A percentile compares a stretch with the other conserved stretches of the same genome.
These are phyloP conservation scores for Pelargonium fulgidum DNA, from an alignment of 441 rosid species.

Conservation along the genomic window DNA sequence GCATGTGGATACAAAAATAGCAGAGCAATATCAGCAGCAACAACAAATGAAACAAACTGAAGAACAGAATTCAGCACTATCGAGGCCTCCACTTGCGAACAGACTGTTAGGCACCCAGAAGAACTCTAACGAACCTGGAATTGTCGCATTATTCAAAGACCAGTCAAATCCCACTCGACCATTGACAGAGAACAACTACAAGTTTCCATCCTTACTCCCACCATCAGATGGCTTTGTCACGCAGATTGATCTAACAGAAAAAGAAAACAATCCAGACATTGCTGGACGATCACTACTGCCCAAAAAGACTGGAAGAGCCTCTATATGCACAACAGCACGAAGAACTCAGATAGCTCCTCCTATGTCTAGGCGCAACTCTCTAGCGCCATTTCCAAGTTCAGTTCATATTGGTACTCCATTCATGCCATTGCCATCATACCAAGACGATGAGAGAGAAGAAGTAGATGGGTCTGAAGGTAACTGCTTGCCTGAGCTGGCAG, in stretches of 20 bases:
- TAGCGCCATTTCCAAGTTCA: conserved; percentile 56
- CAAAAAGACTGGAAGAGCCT: conserved; percentile 66
- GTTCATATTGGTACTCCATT: conserved; percentile 26
- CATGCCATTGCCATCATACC: conserved; percentile 27
- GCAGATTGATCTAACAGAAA: conserved; percentile 46
- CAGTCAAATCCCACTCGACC: conserved; percentile 31
- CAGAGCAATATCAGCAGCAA: conserved; percentile 54
- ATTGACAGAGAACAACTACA: conserved; percentile 36
- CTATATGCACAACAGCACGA: conserved; percentile 45
- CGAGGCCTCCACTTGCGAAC: conserved; percentile 49
- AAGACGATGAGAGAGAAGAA: conserved; percentile 32
- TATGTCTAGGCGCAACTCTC: conserved; percentile 62
- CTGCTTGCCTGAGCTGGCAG: conserved; percentile 39
- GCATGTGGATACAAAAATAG: conserved; percentile 83
- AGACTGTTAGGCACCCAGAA: conserved; percentile 36
- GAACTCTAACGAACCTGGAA: conserved; percentile 34
- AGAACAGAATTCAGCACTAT: conserved; percentile 37
- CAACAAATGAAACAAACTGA: conserved; percentile 50
- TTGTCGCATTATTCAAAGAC: conserved; percentile 29
- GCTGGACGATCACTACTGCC: conserved; percentile 49
- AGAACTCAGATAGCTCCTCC: conserved; percentile 39
- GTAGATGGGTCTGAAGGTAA: conserved; percentile 23
- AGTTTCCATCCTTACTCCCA: conserved; percentile 33
- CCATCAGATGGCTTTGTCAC: conserved; percentile 35
- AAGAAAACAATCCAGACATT: conserved; percentile 76